Evolutionary conservation across 148 eudicot species (phyloP).

Genomic region (Vaccinium corymbosum): DNA sequence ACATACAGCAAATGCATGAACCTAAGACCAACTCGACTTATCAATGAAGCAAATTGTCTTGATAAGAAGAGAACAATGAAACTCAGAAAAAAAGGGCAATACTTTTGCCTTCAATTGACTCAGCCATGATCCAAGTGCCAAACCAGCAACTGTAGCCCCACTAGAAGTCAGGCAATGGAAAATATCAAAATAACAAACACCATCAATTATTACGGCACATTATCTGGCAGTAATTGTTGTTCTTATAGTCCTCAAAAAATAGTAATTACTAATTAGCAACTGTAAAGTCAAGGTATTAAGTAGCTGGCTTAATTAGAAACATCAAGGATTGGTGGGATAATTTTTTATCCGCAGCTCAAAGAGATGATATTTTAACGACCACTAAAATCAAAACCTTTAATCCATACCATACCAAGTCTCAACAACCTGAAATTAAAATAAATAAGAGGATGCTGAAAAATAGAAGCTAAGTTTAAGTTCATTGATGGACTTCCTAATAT

Average conservation of each 20-base stretch:
- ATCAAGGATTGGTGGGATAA: background rate
- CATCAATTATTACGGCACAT: background rate
- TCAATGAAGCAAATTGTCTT: conserved; percentile 7
- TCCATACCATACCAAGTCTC: background rate
- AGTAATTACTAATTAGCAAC: background rate
- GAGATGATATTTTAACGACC: background rate
- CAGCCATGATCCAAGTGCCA: conserved; percentile 75
- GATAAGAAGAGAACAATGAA: conserved; percentile 11
- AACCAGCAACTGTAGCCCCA: conserved; percentile 93
- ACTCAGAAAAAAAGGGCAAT: conserved; percentile 17
- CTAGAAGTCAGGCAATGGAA: conserved; percentile 40
- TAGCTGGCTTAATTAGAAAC: background rate
- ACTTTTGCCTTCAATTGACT: conserved; percentile 83
- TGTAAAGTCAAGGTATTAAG: background rate
- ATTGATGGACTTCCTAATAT: background rate
- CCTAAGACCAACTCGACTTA: conserved; percentile 40
- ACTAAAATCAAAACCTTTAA: background rate
- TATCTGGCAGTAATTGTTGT: background rate
- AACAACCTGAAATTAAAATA: background rate
- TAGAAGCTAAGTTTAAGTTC: background rate
- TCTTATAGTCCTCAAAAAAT: background rate
- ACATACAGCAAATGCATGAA: conserved; percentile 82
- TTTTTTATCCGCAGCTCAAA: background rate
- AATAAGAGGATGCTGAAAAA: background rate
- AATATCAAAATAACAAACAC: background rate